Percentiles rank a stretch among this genome's conserved stretches.
These are phyloP conservation scores for Diaporthe citriasiana DNA, from an alignment of 2,329 filamentous ascomycete species.

Conservation along the genomic window DNA sequence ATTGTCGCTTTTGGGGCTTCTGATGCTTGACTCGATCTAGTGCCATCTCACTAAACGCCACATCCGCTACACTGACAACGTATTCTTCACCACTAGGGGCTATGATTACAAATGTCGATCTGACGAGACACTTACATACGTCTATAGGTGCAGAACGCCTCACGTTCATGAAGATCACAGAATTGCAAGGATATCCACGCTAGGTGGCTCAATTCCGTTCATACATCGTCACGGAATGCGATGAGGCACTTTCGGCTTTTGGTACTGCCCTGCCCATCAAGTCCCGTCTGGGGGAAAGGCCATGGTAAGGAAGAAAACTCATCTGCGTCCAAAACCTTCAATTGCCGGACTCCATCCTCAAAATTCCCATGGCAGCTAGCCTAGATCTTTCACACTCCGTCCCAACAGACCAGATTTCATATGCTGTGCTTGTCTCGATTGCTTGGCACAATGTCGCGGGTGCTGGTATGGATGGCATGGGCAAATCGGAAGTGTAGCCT, in stretches of 20 bases:
- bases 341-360: conserved; percentile 64
- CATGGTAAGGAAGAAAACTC: conserved; percentile 56
- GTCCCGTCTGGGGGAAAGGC: conserved; percentile 57
- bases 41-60: conserved; percentile 42
- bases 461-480: not conserved
- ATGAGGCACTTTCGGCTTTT: not conserved
- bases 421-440: conserved; percentile 47
- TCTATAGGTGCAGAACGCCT: conserved; percentile 56
- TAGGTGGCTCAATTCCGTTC: conserved; percentile 44
- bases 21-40: not conserved
- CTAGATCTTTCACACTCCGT: conserved; percentile 48
- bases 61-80: conserved; percentile 56
- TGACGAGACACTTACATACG: conserved; percentile 38
- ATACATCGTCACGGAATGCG: not conserved
- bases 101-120: conserved; percentile 60
- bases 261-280: not conserved
- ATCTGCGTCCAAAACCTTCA: conserved; percentile 55
- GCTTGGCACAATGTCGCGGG: conserved; percentile 43
- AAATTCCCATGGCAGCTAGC: conserved; percentile 52
- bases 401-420: conserved; percentile 55
- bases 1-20: conserved; percentile 19
- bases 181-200: conserved; percentile 61
- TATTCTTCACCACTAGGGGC: conserved; percentile 56
- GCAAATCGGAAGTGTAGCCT: not conserved
- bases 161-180: conserved; percentile 65